Base-by-base conservation (phyloP, 768 basidiomycete genomes). In the Auricularia auricula-judae region DNA sequence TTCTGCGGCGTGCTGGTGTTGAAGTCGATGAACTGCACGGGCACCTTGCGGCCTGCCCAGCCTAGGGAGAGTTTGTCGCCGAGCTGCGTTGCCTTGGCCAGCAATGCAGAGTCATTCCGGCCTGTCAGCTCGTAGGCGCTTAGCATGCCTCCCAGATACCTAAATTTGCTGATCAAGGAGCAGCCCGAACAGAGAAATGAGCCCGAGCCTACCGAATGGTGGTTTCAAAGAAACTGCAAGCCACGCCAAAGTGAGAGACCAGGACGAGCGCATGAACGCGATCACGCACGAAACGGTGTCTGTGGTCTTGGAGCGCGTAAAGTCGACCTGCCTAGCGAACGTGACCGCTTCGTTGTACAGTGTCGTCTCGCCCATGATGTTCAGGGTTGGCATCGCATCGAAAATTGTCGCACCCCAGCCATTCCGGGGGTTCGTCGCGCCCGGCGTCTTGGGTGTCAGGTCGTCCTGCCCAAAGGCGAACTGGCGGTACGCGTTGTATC, bases 341-440 rank as follows among this genome's bases (percentile, higher is more conserved):
- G 84, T 71, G 44, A 88, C 79, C 0, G 81, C 85, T 68, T 85
- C 80, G 3, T 74, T 56, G 69, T 88, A 86, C 18, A 81, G 74
- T 68, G 83, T 82, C 56, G 14, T 35, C 23, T 59, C 56, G 12
- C 56, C 56, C 23, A 59, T 29, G 5, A 59, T 35, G 10, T 29
- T 85, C 82, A 88, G 79, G 0, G 87, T 87, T 53, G 71, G 71
- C 76, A 89, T 71, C 0, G 81, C 82, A 70, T 89, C 87, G 18
- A 83, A 80, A 58, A 88, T 83, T 14, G 82, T 77, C 42, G 86
- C 86, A 51, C 86, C 87, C 86, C 76, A 79, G 39, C 74, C 75
- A 66, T 78, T 71, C 34, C 71, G 71, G 35, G 64, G 70, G 64
- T 81, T 78, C 2, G 47, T 68, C 11, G 56, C 56, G 34, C 29